Evolutionary conservation across 495 filamentous ascomycete genomes (phyloP).

Genomic region (Elasticomyces elasticus): DNA sequence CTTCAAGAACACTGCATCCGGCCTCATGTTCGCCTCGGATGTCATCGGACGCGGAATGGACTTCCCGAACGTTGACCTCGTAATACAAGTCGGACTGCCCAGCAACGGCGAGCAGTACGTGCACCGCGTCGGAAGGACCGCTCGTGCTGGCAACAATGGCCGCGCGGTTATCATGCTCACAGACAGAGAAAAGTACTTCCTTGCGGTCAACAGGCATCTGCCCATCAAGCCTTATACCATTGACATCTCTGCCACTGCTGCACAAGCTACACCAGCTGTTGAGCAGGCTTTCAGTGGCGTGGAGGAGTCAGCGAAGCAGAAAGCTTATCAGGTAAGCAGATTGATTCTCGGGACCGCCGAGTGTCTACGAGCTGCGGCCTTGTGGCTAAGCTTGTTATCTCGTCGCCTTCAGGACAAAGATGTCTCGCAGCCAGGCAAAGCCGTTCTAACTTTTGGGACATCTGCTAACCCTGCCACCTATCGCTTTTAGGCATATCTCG

Average conservation of each 20-base stretch:
- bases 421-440: no score
- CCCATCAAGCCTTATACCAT: slow-evolving; percentile 46
- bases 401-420: no score
- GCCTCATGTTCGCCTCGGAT: slow-evolving; percentile 57
- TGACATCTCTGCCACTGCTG: slow-evolving; percentile 31
- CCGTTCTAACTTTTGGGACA: no score
- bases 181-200: slow-evolving; percentile 50
- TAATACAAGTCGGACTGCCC: slow-evolving; percentile 60
- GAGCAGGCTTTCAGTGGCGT: slow-evolving; percentile 31
- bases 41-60: slow-evolving; percentile 69
- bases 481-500: slow-evolving; percentile 46
- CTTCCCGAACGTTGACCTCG: slow-evolving; percentile 62
- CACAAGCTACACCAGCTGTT: slow-evolving; percentile 24
- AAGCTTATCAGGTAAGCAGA: slow-evolving; percentile 51
- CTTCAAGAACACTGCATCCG: slow-evolving; percentile 47
- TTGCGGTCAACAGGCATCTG: slow-evolving; percentile 42
- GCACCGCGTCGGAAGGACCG: slow-evolving; percentile 65
- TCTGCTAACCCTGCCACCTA: no score
- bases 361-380: no score
- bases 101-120: slow-evolving; percentile 56
- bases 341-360: no score
- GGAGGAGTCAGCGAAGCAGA: slow-evolving; percentile 41
- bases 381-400: no score
- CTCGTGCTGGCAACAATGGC: slow-evolving; percentile 58
- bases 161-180: slow-evolving; percentile 56